Percentiles rank a stretch among this genome's conserved stretches.
phyloP scores from a whole-genome alignment of 805 yeast species.

The Nakazawaea pomicola region DNA sequence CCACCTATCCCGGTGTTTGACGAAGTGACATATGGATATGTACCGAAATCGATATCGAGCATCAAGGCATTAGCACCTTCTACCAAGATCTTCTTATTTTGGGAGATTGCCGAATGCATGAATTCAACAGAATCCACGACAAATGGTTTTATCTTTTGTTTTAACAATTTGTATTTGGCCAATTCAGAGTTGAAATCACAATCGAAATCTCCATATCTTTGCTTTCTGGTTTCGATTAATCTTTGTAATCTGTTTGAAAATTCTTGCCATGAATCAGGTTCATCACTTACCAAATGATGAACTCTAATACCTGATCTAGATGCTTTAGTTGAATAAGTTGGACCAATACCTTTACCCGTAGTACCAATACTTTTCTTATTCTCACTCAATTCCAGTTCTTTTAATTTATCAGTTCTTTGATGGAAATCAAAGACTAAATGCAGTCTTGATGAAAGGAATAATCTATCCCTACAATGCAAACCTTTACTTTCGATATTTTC shows the following conservation, averaged over 20 bases:
- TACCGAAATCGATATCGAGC: slow-evolving; percentile 97
- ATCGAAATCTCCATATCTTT: slow-evolving; percentile 91
- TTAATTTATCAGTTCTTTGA: slow-evolving; percentile 91
- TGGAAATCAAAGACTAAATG: slow-evolving; percentile 97
- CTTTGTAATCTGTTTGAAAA: slow-evolving; percentile 75
- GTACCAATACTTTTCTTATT: slow-evolving; percentile 91
- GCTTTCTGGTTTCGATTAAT: slow-evolving; percentile 72
- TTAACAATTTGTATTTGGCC: slow-evolving; percentile 66
- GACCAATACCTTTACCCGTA: slow-evolving; percentile 98
- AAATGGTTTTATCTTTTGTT: slow-evolving; percentile 75
- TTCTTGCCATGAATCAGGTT: slow-evolving; percentile 90
- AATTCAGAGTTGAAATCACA: slow-evolving; percentile 81
- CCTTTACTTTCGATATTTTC: slow-evolving; percentile 80
- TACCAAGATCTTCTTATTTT: slow-evolving; percentile 80
- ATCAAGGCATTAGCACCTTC: slow-evolving; percentile 98
- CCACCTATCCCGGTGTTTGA: slow-evolving; percentile 97
- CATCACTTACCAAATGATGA: slow-evolving; percentile 88
- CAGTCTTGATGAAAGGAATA: slow-evolving; percentile 89
- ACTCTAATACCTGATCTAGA: slow-evolving; percentile 95
- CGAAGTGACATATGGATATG: slow-evolving; percentile 96
- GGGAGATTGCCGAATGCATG: slow-evolving; percentile 70
- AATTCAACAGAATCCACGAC: slow-evolving; percentile 90
- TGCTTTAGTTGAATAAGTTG: slow-evolving; percentile 95
- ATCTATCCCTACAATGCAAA: slow-evolving; percentile 63
- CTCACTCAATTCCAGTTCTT: slow-evolving; percentile 82